Evolutionary conservation across 306 rosid genomes (phyloP), one percentile per base, ranked within the genome.

Genomic region (Hippophae tibetana): DNA sequence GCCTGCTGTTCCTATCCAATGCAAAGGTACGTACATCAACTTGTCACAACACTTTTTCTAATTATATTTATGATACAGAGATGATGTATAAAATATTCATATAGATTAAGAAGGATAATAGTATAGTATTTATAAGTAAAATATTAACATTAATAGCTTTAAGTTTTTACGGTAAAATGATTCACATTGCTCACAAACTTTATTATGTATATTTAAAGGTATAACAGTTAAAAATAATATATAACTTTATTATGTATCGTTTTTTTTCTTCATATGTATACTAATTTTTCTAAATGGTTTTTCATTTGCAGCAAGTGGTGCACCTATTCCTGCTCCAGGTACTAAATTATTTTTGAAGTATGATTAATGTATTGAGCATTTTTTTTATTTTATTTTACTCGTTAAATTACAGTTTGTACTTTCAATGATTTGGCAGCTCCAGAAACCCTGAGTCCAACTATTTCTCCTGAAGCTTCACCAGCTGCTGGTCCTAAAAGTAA

Each of bases 261-360:
- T 18, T 9, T 58, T 46, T 44, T 8, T 65, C 57, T 10, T 58
- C 2, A 42, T 52, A 47, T 47, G 42, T 26, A 8, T 5, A 26
- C 66, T 74, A 54, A 74, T 23, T 18, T 38, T 61, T 41, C n/a
- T 50, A 38, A 9, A 44, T 70, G 12, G 52, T 45, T 26, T 61
- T 43, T 8, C 11, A 7, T 61, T 63, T 75, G 80, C 92, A 83
- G 98, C 88, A 62, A 12, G 76, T 6, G 79, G 67, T 56, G 65
- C 86, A 23, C 90, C 92, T 25, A 58, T 76, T 65, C 81, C 93
- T 62, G 81, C 95, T 76, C 95, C 87, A 65, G 95, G 97, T 90
- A 76, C 64, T 5, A 49, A 13, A 9, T 65, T 42, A 3, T 26
- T 25, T 31, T 31, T 31, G 38, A 31, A 51, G 2, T 1, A 49